Evolutionary conservation across 306 rosid genomes (phyloP), one percentile per base, ranked within the genome.

Genomic region (Sophora flavescens): DNA sequence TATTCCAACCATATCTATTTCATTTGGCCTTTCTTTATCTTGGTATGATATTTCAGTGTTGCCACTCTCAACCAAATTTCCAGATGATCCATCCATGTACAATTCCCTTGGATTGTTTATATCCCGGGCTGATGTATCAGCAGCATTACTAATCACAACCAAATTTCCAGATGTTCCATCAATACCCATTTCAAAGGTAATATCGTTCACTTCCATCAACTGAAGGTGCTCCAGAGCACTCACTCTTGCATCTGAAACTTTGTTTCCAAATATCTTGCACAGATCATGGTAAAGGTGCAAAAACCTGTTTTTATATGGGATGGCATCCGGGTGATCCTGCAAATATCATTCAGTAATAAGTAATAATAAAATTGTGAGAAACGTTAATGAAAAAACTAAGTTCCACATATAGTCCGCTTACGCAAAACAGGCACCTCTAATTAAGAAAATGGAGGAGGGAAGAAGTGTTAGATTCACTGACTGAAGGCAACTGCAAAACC

Each of bases 281-380:
- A 91, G 72, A 70, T 86, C 86, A 36, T 62, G 51, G 61, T 82
- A 87, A 68, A 70, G 35, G 53, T 74, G 72, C 15, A 89, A 72
- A 72, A 78, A 70, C 38, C 80, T 86, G 76, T 74, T 85, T 77
- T 76, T 87, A 53, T 89, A 91, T 38, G 70, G 79, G 59, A 83
- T 52, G 71, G 86, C 88, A 74, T 84, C 88, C 0, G 90, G 93
- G 62, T 71, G 80, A 59, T 87, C 97, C 97, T 89, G 87, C 87
- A 85, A 82, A 77, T 52, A 76, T 60, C 73, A 82, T 56, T 78
- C 66, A 72, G 53, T 6, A 74, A 41, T 41, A 66, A 33, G 41
- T 45, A 61, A 41, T 50, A 18, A 33, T 11, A 53, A 51, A 35
- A 78, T 64, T 67, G 56, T 47, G 66, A 38, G 44, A 14, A 41